Percentiles rank a stretch among this genome's conserved stretches.
phyloP scores from a whole-genome alignment of 495 filamentous ascomycete species.

The Glonium stellatum region DNA sequence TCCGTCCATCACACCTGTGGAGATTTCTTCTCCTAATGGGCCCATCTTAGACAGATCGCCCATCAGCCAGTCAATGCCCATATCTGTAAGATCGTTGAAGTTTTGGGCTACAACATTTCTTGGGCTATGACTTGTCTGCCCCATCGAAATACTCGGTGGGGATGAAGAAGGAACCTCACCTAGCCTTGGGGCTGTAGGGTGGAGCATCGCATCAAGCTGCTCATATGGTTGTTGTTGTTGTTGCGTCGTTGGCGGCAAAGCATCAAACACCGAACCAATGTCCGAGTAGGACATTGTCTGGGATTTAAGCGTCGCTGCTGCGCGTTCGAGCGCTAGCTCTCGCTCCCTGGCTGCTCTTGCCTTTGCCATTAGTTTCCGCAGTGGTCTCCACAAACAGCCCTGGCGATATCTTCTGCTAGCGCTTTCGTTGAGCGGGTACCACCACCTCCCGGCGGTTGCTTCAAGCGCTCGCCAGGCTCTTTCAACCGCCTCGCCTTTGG shows the following conservation, averaged over 20 bases:
- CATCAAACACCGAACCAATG: neutral
- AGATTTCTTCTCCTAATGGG: neutral
- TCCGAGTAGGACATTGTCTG: neutral
- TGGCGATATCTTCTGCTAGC: slow-evolving; percentile 4
- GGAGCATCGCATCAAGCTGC: slow-evolving; percentile 1
- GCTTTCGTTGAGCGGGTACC: slow-evolving; percentile 15
- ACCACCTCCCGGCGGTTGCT: slow-evolving; percentile 21
- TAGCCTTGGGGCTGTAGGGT: neutral
- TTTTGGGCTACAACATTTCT: slow-evolving; percentile 4
- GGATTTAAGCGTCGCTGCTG: neutral
- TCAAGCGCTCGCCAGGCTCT: slow-evolving; percentile 75
- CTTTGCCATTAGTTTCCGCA: slow-evolving; percentile 28
- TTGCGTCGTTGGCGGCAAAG: neutral
- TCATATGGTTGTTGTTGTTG: neutral
- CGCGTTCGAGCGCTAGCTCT: slow-evolving; percentile 14
- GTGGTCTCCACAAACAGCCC: slow-evolving; percentile 25
- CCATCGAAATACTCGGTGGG: neutral
- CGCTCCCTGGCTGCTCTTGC: slow-evolving; percentile 24
- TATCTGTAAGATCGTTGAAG: slow-evolving; percentile 7
- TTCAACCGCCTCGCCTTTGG: slow-evolving; percentile 61
- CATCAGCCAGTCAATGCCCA: slow-evolving; percentile 7
- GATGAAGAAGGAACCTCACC: neutral
- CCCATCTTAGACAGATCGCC: neutral
- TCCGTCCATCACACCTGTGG: neutral
- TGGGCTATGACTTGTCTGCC: neutral